Evolutionary conservation across 2,329 filamentous ascomycete species (phyloP).

Genomic region (Neofusicoccum kwambonambiense): DNA sequence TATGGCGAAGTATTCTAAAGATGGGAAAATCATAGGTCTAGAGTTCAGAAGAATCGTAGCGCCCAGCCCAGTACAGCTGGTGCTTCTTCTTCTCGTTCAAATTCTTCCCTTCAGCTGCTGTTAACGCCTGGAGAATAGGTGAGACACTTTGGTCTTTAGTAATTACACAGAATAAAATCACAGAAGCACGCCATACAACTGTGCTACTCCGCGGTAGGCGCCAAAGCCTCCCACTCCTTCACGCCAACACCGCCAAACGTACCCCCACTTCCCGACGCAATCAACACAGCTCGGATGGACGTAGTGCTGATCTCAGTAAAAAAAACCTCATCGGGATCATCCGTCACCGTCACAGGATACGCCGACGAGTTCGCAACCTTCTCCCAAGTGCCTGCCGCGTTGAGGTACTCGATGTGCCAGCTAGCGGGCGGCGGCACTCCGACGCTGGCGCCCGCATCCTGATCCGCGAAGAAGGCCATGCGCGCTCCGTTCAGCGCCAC

Average conservation of each 20-base stretch:
- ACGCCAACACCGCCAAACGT: slow-evolving; percentile 20
- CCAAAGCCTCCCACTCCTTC: slow-evolving; percentile 22
- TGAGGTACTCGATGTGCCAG: slow-evolving; percentile 22
- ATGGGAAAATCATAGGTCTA: too few relatives aligned
- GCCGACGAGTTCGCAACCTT: slow-evolving; percentile 23
- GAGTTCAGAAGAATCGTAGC: too few relatives aligned
- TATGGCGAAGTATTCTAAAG: too few relatives aligned
- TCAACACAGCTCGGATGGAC: slow-evolving; percentile 16
- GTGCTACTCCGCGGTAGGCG: slow-evolving; percentile 12
- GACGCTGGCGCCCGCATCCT: slow-evolving; percentile 18
- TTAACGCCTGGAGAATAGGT: too few relatives aligned
- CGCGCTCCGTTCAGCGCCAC: slow-evolving; percentile 27
- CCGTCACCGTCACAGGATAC: slow-evolving; percentile 29
- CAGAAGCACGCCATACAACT: too few relatives aligned
- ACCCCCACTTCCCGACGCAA: slow-evolving; percentile 16
- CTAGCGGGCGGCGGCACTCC: slow-evolving; percentile 22
- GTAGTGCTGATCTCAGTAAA: slow-evolving; percentile 22
- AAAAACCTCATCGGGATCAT: slow-evolving; percentile 29
- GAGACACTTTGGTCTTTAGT: too few relatives aligned
- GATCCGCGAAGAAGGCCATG: slow-evolving; percentile 23
- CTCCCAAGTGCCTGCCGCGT: slow-evolving; percentile 8
- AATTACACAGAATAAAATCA: too few relatives aligned
- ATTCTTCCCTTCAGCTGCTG: too few relatives aligned
- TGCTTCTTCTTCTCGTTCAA: too few relatives aligned
- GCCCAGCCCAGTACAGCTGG: too few relatives aligned